phyloP scores from a whole-genome alignment of 495 filamentous ascomycete species.

The Xylaria venustula region DNA sequence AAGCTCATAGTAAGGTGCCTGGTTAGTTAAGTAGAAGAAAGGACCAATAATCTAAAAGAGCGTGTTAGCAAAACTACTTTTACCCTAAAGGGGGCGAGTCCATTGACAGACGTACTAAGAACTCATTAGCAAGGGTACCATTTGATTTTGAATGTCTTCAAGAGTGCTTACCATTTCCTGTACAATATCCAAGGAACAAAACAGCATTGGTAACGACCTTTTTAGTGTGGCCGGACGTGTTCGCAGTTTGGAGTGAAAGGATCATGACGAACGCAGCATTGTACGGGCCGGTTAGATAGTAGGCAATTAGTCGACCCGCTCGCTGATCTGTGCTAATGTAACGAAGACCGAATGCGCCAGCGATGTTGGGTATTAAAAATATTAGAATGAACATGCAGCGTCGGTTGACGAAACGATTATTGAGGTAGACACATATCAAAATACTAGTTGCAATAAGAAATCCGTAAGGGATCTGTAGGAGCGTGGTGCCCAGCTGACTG shows the following conservation, averaged over 20 bases:
- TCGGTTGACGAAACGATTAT: slow-evolving; percentile 56
- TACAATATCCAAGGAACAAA: slow-evolving; percentile 47
- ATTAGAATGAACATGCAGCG: slow-evolving; percentile 55
- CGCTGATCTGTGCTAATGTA: slow-evolving; percentile 47
- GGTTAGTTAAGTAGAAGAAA: slow-evolving; percentile 60
- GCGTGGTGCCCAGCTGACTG: slow-evolving; percentile 45
- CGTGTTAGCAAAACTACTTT: not conserved
- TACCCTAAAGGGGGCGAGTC: too few relatives aligned
- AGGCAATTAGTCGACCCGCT: slow-evolving; percentile 55
- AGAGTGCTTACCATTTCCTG: slow-evolving; percentile 19
- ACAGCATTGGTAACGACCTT: slow-evolving; percentile 62
- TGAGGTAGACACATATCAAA: slow-evolving; percentile 55
- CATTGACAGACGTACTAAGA: too few relatives aligned
- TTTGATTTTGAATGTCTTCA: too few relatives aligned
- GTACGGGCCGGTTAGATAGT: slow-evolving; percentile 48
- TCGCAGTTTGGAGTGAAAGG: slow-evolving; percentile 52
- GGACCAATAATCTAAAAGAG: slow-evolving; percentile 48
- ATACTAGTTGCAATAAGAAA: slow-evolving; percentile 57
- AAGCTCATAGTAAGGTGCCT: slow-evolving; percentile 55
- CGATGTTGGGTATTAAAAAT: slow-evolving; percentile 56
- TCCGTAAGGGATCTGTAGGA: slow-evolving; percentile 60
- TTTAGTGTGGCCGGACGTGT: slow-evolving; percentile 54
- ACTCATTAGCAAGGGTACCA: too few relatives aligned
- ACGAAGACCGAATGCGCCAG: slow-evolving; percentile 52
- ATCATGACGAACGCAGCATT: slow-evolving; percentile 61